Base-by-base conservation (phyloP, 2,329 filamentous ascomycete genomes). In the Passalora sequoiae region DNA sequence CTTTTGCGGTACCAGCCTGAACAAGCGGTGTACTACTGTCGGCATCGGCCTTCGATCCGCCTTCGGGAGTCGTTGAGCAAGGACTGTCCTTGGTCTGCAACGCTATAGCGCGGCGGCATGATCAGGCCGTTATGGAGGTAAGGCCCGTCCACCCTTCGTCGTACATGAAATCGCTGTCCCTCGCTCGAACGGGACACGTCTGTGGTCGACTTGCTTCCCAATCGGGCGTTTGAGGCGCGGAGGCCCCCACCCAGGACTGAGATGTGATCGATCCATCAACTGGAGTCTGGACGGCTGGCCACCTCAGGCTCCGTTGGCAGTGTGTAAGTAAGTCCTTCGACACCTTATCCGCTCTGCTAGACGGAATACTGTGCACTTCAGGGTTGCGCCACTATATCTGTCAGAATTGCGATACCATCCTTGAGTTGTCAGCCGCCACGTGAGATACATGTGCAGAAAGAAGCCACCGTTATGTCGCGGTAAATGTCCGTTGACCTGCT, bases 281-380 rank as follows among this genome's bases (percentile, higher is more conserved):
- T 41, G 35, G 38, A 31, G 22, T 36, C 41, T 41, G 38, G 29
- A 42, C 50, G 50, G 50, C 47, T 50, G 42, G 41, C 50, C 43
- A 53, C 50, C 38, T 46, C n/a, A n/a, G n/a, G n/a, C n/a, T n/a
- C 47, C 47, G 47, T 43, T 40, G 31, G 43, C 27, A 46, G 39
- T 43, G 47, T 53, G 50, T 53, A 53, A n/a, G n/a, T n/a, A n/a
- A 53, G 50, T 53, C 40, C 47, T 39, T 50, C 50, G 38, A 53
- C 35, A 44, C 38, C 28, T 46, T 27, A n/a, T n/a, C n/a, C n/a
- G n/a, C n/a, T n/a, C n/a, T n/a, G n/a, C n/a, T n/a, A n/a, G n/a
- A n/a, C n/a, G n/a, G n/a, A n/a, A n/a, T 38, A 44, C 30, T 33
- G 35, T 33, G 30, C 30, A 19, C 17, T 33, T 19, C 30, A 33